Evolutionary conservation across 2,329 filamentous ascomycete genomes (phyloP).

Genomic region (Aspergillus fumigatus): DNA sequence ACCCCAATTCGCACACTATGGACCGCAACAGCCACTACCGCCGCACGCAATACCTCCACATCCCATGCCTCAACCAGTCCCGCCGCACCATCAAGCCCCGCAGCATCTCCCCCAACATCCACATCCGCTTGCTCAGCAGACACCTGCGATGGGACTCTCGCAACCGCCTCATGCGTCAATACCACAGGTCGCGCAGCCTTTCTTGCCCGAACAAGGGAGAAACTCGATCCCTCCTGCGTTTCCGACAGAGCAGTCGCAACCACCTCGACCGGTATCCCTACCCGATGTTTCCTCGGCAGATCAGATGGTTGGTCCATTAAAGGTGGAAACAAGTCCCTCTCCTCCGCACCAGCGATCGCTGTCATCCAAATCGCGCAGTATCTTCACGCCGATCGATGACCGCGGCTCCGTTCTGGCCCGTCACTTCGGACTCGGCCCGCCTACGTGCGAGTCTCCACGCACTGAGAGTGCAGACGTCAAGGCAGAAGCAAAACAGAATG

Average conservation of each 20-base stretch:
- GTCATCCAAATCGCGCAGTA: slow-evolving; percentile 73
- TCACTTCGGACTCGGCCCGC: slow-evolving; percentile 66
- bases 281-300: slow-evolving; percentile 53
- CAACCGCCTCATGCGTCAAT: slow-evolving; percentile 38
- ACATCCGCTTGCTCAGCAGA: slow-evolving; percentile 23
- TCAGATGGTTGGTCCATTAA: slow-evolving; percentile 42
- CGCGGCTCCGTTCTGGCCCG: slow-evolving; percentile 82
- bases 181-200: slow-evolving; percentile 60
- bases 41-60: slow-evolving; percentile 20
- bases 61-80: slow-evolving; percentile 39
- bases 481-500: slow-evolving; percentile 30
- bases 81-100: slow-evolving; percentile 32
- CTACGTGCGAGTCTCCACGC: slow-evolving; percentile 46
- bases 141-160: slow-evolving; percentile 26
- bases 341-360: slow-evolving; percentile 58
- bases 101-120: slow-evolving; percentile 38
- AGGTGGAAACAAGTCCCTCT: slow-evolving; percentile 41
- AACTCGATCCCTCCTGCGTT: slow-evolving; percentile 70
- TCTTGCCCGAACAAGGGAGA: slow-evolving; percentile 70
- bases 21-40: slow-evolving; percentile 22
- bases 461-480: slow-evolving; percentile 37
- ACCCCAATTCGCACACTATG: slow-evolving; percentile 38
- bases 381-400: slow-evolving; percentile 96
- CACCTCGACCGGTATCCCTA: slow-evolving; percentile 58
- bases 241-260: slow-evolving; percentile 54